phyloP scores from a whole-genome alignment of 2,329 filamentous ascomycete genomes.

The Microdochium paspali region DNA sequence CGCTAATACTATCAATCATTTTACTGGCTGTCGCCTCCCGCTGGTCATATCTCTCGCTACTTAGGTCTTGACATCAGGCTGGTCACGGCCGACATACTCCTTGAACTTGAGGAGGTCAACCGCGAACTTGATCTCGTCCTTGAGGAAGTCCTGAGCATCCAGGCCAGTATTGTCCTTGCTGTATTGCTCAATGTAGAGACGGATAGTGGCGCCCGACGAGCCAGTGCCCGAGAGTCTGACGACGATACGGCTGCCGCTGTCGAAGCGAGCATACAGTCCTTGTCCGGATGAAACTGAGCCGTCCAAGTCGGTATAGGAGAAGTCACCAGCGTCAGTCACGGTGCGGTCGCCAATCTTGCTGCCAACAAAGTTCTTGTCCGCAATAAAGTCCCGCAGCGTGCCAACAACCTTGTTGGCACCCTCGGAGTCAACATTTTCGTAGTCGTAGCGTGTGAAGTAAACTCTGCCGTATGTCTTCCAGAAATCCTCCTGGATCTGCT shows the following conservation, averaged over 20 bases:
- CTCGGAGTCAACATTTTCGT: conserved; percentile 87
- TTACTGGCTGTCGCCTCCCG: neutral
- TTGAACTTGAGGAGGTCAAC: conserved; percentile 84
- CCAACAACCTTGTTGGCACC: conserved; percentile 85
- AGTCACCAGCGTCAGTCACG: conserved; percentile 85
- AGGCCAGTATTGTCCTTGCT: conserved; percentile 72
- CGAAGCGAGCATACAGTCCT: conserved; percentile 89
- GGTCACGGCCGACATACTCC: conserved; percentile 82
- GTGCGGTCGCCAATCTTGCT: conserved; percentile 71
- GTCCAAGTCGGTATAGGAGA: conserved; percentile 97
- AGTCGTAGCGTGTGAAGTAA: conserved; percentile 99
- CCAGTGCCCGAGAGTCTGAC: conserved; percentile 93
- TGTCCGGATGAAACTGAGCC: conserved; percentile 93
- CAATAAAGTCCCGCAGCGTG: conserved; percentile 70
- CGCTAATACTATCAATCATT: neutral
- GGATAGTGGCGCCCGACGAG: conserved; percentile 90
- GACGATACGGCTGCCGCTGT: conserved; percentile 88
- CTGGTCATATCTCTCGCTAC: neutral
- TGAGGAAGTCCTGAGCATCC: conserved; percentile 89
- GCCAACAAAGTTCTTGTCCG: conserved; percentile 65
- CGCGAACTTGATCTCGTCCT: conserved; percentile 79
- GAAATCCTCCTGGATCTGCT: conserved; percentile 94
- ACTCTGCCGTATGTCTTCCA: conserved; percentile 94
- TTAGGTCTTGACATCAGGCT: conserved; percentile 95
- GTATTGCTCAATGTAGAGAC: conserved; percentile 95